phyloP scores from a whole-genome alignment of 371 early-diverging fungal genomes.

The Zychaea mexicana region DNA sequence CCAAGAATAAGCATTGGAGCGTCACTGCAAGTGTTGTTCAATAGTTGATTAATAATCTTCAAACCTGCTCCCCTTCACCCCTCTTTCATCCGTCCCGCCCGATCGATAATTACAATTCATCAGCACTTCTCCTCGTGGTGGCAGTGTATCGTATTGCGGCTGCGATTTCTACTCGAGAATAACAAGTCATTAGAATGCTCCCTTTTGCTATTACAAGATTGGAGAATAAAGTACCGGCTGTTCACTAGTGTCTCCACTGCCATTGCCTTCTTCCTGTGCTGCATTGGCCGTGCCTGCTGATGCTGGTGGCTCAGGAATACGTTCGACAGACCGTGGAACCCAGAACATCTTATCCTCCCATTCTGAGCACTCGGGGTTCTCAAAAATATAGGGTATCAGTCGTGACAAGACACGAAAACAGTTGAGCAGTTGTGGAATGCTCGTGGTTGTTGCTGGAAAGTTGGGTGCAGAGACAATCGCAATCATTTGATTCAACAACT shows the following conservation, averaged over 20 bases:
- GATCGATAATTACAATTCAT: slow-evolving; percentile 11
- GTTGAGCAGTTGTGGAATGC: slow-evolving; percentile 71
- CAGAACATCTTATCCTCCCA: slow-evolving; percentile 78
- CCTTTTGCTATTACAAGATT: neutral
- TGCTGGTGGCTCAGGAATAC: slow-evolving; percentile 5
- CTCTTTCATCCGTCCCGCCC: no score
- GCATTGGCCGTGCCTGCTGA: neutral
- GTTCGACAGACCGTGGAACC: slow-evolving; percentile 50
- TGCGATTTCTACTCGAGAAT: slow-evolving; percentile 18
- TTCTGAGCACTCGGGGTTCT: slow-evolving; percentile 52
- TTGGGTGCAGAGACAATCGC: slow-evolving; percentile 52
- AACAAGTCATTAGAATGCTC: neutral
- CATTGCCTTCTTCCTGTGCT: slow-evolving; percentile 2
- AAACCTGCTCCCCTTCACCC: no score
- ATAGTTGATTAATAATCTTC: no score
- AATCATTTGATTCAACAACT: slow-evolving; percentile 62
- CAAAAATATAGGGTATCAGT: slow-evolving; percentile 82
- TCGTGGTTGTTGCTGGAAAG: slow-evolving; percentile 52
- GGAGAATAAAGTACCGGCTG: neutral
- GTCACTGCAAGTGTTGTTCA: no score
- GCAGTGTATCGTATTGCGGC: slow-evolving; percentile 33
- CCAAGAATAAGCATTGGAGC: slow-evolving; percentile 62
- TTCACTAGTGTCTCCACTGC: no score
- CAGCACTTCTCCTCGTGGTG: slow-evolving; percentile 36
- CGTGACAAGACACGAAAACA: slow-evolving; percentile 83